A percentile compares a stretch with the other conserved stretches of the same genome.
Evolutionary conservation across 306 rosid species (phyloP).

Genomic region (Ormosia semicastrata): DNA sequence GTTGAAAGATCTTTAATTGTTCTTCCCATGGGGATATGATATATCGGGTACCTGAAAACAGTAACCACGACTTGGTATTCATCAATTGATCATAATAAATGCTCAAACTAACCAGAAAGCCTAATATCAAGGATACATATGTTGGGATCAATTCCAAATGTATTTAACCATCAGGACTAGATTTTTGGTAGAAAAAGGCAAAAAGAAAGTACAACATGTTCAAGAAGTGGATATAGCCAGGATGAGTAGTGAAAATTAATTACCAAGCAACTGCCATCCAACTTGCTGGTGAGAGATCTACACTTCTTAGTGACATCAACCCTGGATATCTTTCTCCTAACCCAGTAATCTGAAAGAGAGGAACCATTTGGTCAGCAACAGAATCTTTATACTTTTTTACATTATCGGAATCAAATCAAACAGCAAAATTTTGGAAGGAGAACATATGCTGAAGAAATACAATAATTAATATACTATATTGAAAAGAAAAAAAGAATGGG

Average conservation of each 20-base stretch:
- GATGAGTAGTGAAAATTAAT: conserved; percentile 17
- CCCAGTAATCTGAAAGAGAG: conserved; percentile 58
- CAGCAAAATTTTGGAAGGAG: conserved; percentile 29
- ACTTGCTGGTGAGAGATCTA: conserved; percentile 97
- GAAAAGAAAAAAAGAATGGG: background rate
- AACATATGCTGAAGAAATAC: conserved; percentile 40
- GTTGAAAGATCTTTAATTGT: conserved; percentile 88
- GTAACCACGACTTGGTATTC: background rate
- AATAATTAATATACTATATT: background rate
- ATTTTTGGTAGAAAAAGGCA: background rate
- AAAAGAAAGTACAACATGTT: background rate
- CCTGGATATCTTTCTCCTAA: conserved; percentile 84
- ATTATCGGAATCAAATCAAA: background rate
- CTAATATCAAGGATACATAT: background rate
- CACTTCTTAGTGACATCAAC: conserved; percentile 86
- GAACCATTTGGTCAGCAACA: conserved; percentile 13
- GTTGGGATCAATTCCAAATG: background rate
- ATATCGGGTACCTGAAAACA: conserved; percentile 90
- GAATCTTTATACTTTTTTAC: conserved; percentile 8
- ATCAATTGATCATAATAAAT: conserved; percentile 12
- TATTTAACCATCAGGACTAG: background rate
- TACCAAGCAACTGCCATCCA: conserved; percentile 99
- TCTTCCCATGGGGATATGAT: conserved; percentile 98
- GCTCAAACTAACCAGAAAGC: background rate
- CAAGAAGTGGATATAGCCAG: background rate